A percentile compares a stretch with the other conserved stretches of the same genome.
Evolutionary conservation across 306 rosid species (phyloP).

Genomic region (Senna tora): DNA sequence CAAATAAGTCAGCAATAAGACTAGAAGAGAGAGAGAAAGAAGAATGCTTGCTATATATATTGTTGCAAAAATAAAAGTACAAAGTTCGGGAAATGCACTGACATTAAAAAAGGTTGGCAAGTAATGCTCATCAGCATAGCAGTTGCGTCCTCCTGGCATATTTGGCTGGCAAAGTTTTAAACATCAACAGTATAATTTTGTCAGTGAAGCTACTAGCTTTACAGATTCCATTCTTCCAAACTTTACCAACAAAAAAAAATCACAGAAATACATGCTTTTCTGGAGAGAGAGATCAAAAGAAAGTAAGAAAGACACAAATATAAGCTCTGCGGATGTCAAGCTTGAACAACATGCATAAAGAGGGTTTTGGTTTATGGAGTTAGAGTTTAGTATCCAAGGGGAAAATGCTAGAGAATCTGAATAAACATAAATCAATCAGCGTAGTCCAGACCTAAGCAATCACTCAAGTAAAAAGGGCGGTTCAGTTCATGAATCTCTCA

Average conservation of each 20-base stretch:
- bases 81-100: constrained; percentile 32
- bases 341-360: no score
- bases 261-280: neutral
- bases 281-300: neutral
- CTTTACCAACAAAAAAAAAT: neutral
- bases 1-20: constrained; percentile 29
- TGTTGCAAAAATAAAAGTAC: neutral
- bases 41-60: neutral
- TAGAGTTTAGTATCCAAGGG: constrained; percentile 5
- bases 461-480: no score
- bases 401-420: neutral
- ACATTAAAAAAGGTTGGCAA: constrained; percentile 79
- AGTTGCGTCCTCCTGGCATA: constrained; percentile 82
- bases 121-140: constrained; percentile 95
- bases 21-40: constrained; percentile 12
- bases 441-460: no score
- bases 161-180: constrained; percentile 28
- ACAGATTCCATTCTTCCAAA: constrained; percentile 19
- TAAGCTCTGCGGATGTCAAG: neutral
- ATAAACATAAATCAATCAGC: constrained; percentile 2
- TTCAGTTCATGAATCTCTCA: no score
- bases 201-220: constrained; percentile 25
- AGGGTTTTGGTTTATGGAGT: neutral
- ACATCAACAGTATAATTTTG: constrained; percentile 28
- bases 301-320: constrained; percentile 8